Conservation (phyloP, 2,329 filamentous ascomycete genomes). For the Penicillium sp. region DNA sequence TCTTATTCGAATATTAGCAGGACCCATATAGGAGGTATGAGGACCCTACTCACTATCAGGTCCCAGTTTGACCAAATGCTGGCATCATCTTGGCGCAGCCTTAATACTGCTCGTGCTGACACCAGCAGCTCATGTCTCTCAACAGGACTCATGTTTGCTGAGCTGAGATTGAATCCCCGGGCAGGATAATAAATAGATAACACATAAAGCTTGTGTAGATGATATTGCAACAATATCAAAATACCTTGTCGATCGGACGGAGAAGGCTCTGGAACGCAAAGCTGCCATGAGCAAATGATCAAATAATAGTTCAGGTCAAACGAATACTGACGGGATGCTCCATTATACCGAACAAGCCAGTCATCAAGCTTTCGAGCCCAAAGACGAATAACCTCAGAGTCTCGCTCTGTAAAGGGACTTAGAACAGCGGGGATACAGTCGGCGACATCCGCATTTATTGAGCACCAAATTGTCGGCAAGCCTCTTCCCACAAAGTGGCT, state of each 20-base stretch:
- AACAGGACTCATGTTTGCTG: slow-evolving; percentile 26
- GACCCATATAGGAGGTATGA: background rate
- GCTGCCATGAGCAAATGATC: background rate
- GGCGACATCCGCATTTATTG: slow-evolving; percentile 21
- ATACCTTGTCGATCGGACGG: slow-evolving; percentile 32
- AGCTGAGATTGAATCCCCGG: slow-evolving; percentile 28
- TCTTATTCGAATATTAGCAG: slow-evolving; percentile 15
- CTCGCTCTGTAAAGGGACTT: slow-evolving; percentile 26
- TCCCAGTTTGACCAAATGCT: slow-evolving; percentile 37
- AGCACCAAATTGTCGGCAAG: slow-evolving; percentile 31
- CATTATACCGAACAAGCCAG: slow-evolving; percentile 32
- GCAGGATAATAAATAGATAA: slow-evolving; percentile 33
- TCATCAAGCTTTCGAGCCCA: slow-evolving; percentile 32
- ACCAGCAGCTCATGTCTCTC: slow-evolving; percentile 31
- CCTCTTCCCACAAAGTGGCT: slow-evolving; percentile 32
- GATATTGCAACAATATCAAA: slow-evolving; percentile 32
- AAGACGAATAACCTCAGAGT: slow-evolving; percentile 28
- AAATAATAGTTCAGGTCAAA: background rate
- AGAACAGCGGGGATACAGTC: slow-evolving; percentile 10
- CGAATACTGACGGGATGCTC: slow-evolving; percentile 23
- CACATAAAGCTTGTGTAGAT: slow-evolving; percentile 33
- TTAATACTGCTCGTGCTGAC: slow-evolving; percentile 31
- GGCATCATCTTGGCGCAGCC: slow-evolving; percentile 29
- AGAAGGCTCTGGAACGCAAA: slow-evolving; percentile 20
- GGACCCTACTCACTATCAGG: slow-evolving; percentile 22